These are phyloP conservation scores for Penicillium paneum DNA, from an alignment of 2,329 filamentous ascomycete species.

Conservation along the genomic window DNA sequence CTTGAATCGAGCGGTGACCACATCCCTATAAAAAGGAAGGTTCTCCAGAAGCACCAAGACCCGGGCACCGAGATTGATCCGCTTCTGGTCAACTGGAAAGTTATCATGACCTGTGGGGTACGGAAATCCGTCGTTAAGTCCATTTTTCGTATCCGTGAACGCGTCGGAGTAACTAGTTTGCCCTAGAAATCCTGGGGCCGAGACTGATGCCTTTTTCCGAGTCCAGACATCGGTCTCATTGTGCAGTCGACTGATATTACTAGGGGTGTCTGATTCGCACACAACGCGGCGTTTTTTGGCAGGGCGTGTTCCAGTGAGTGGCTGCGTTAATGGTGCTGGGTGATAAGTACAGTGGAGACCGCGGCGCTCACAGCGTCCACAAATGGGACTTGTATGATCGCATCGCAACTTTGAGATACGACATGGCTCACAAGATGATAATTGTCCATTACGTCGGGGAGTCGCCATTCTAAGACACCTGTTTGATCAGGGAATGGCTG, in stretches of 20 bases:
- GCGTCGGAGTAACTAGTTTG: conserved; percentile 20
- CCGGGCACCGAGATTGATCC: conserved; percentile 24
- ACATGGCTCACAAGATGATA: conserved; percentile 25
- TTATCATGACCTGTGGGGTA: background rate
- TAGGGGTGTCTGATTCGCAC: background rate
- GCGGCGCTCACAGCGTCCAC: conserved; percentile 3
- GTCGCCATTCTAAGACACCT: background rate
- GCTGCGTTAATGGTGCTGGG: background rate
- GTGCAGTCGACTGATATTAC: background rate
- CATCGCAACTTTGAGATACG: conserved; percentile 26
- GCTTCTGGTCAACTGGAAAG: conserved; percentile 10
- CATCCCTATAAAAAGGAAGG: conserved; percentile 19
- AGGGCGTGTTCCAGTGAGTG: background rate
- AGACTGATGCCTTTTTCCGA: background rate
- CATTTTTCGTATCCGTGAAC: conserved; percentile 14
- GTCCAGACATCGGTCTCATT: background rate
- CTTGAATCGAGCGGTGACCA: conserved; percentile 14
- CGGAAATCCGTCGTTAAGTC: background rate
- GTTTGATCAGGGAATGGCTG: background rate
- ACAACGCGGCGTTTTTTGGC: background rate
- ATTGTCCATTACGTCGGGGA: conserved; percentile 4
- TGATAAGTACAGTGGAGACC: conserved; percentile 1
- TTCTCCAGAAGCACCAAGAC: conserved; percentile 20
- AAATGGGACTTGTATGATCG: conserved; percentile 15
- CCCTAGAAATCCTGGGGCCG: conserved; percentile 13